A percentile compares a stretch with the other conserved stretches of the same genome.
Evolutionary conservation across 1,139 yeast species (phyloP).

Genomic region (Debaryomyces singareniensis): DNA sequence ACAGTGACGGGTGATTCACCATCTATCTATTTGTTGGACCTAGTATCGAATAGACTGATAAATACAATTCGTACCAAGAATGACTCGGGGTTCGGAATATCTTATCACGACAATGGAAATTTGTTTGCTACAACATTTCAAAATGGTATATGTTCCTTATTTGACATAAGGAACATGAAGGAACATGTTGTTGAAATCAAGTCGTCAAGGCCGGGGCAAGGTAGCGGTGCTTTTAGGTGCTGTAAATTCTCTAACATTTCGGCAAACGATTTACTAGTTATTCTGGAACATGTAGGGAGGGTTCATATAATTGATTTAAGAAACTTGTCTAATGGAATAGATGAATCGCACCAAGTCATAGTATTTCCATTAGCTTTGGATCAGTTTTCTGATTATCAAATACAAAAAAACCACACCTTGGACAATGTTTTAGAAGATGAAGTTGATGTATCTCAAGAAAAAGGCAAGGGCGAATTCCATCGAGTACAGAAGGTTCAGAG

Average conservation of each 20-base stretch:
- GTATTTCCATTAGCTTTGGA: conserved; percentile 44
- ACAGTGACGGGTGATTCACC: conserved; percentile 40
- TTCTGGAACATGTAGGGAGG: conserved; percentile 81
- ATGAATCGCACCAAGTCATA: conserved; percentile 61
- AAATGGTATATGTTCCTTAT: conserved; percentile 72
- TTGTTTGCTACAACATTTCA: conserved; percentile 79
- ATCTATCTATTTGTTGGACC: conserved; percentile 32
- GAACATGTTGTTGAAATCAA: conserved; percentile 47
- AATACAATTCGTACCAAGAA: conserved; percentile 46
- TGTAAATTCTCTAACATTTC: conserved; percentile 64
- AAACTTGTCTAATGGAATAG: conserved; percentile 42
- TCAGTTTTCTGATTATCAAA: conserved; percentile 28
- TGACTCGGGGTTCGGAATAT: conserved; percentile 79
- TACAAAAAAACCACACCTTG: conserved; percentile 4
- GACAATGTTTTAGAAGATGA: conserved; percentile 1
- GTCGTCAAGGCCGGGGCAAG: conserved; percentile 58
- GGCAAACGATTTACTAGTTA: conserved; percentile 65
- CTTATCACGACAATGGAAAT: conserved; percentile 67
- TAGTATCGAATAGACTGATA: conserved; percentile 16
- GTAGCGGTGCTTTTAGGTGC: conserved; percentile 55
- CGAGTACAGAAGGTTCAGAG: not conserved
- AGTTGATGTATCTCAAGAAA: conserved; percentile 1
- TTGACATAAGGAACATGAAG: conserved; percentile 60
- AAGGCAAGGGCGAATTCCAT: conserved; percentile 1
- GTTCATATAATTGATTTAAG: conserved; percentile 80